Evolutionary conservation across 2,329 filamentous ascomycete genomes (phyloP).

Genomic region (Colletotrichum karsti): DNA sequence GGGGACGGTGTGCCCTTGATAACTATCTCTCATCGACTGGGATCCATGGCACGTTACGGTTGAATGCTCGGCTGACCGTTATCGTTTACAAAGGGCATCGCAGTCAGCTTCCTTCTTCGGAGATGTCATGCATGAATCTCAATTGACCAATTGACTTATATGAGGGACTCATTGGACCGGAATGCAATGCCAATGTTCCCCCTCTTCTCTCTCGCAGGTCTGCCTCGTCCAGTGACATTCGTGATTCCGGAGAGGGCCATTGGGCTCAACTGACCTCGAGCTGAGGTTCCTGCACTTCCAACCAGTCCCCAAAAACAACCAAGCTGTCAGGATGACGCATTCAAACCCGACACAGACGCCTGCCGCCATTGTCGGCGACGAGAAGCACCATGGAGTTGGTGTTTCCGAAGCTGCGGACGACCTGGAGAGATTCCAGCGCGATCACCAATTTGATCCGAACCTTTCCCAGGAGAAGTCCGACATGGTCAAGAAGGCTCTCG

Average conservation of each 20-base stretch:
- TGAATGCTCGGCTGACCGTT: background rate
- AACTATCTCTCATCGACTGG: background rate
- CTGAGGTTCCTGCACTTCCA: background rate
- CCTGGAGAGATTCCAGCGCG: conserved; percentile 39
- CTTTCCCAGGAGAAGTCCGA: conserved; percentile 42
- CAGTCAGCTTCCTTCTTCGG: background rate
- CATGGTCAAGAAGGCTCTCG: conserved; percentile 38
- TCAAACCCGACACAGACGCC: background rate
- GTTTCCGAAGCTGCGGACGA: conserved; percentile 21
- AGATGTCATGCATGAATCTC: background rate
- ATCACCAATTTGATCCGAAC: conserved; percentile 45
- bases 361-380: background rate
- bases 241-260: background rate
- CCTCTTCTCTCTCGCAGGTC: background rate
- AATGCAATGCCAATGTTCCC: background rate
- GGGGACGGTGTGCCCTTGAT: conserved; percentile 8
- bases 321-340: background rate
- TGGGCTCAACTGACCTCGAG: background rate
- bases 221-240: background rate
- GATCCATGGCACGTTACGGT: conserved; percentile 19
- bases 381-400: background rate
- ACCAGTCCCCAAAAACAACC: background rate
- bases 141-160: background rate
- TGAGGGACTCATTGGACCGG: background rate
- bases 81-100: background rate